Base-by-base conservation (phyloP, 2,329 filamentous ascomycete genomes). In the Pseudopyricularia javanii region DNA sequence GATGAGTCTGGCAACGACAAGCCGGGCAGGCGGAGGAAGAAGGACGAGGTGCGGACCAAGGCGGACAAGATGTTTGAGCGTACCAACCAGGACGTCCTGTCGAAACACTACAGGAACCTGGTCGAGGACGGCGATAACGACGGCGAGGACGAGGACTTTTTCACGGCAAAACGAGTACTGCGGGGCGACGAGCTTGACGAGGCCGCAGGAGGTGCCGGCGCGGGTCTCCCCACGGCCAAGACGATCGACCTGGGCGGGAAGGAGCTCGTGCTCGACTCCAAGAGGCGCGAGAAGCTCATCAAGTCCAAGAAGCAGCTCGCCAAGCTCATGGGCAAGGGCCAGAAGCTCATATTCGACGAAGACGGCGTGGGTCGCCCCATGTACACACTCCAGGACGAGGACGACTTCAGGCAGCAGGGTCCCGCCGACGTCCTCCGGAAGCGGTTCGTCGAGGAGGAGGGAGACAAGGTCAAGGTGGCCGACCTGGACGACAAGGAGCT, bases 61-160 rank as follows among this genome's bases (percentile, higher is more conserved):
- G 94, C 95, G 66, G 90, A 98, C 68, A 85, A 89, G 60, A 97
- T 98, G 93, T 96, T 97, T 68, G 91, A 96, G 72, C 79, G 93
- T 56, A 87, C 86, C 60, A 98, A 98, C 68, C 91, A 97, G 68
- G 91, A 96, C 64, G 87, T 98, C 32, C 70, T 98, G 58, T 91
- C 91, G n/a, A 83, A 85, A 53, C 93, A 98, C 69, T 97, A 96
- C 73, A 81, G 82, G 55, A 95, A 91, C 63, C 78, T 98, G 57
- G 83, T 97, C 55, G 68, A 69, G 56, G 64, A 67, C 49, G 58
- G 58, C 50, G 65, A 62, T 3, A 73, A 65, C 3, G 78, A 80
- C 52, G 78, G 75, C 5, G 81, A 83, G 49, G 84, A 84, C 53
- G 86, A 88, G 50, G 85, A 94, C 58, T 96, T 98, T 76, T 74